A percentile compares a stretch with the other conserved stretches of the same genome.
Evolutionary conservation across 345 rosid genomes (phyloP).

Genomic region (Physaria fendleri): DNA sequence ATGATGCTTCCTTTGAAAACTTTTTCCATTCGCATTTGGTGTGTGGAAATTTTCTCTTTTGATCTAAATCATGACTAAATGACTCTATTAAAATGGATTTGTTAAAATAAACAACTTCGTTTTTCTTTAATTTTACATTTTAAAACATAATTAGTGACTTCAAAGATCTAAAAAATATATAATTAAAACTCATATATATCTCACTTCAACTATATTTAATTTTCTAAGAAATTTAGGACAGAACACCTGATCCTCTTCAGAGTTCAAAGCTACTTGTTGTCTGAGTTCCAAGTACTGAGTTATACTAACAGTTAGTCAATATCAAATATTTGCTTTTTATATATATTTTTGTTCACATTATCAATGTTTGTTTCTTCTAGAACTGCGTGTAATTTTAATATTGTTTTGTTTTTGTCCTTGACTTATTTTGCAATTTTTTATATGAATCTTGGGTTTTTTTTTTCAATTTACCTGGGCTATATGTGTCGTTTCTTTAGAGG

Average conservation of each 20-base stretch:
- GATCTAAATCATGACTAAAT: conserved; percentile 19
- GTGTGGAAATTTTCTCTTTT: conserved; percentile 31
- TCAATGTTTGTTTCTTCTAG: conserved; percentile 18
- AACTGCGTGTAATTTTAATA: conserved; percentile 11
- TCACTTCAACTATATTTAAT: too few relatives aligned
- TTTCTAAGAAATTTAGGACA: neutral
- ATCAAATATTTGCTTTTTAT: conserved; percentile 24
- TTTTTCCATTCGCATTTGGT: conserved; percentile 27
- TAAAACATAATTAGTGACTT: neutral
- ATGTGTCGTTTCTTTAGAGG: conserved; percentile 43
- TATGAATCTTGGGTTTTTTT: neutral
- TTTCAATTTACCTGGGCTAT: neutral
- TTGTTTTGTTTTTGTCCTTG: neutral
- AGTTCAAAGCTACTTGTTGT: neutral
- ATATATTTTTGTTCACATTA: neutral
- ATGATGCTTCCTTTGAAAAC: conserved; percentile 30
- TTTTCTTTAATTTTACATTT: neutral
- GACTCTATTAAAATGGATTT: conserved; percentile 2
- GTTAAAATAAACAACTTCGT: neutral
- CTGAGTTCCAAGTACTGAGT: conserved; percentile 13
- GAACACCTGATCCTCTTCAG: neutral
- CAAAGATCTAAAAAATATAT: neutral
- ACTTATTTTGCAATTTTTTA: neutral
- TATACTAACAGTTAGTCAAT: conserved; percentile 20
- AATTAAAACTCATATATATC: neutral